Evolutionary conservation across 163 green algal species (phyloP).

Genomic region (Volvox carteri): DNA sequence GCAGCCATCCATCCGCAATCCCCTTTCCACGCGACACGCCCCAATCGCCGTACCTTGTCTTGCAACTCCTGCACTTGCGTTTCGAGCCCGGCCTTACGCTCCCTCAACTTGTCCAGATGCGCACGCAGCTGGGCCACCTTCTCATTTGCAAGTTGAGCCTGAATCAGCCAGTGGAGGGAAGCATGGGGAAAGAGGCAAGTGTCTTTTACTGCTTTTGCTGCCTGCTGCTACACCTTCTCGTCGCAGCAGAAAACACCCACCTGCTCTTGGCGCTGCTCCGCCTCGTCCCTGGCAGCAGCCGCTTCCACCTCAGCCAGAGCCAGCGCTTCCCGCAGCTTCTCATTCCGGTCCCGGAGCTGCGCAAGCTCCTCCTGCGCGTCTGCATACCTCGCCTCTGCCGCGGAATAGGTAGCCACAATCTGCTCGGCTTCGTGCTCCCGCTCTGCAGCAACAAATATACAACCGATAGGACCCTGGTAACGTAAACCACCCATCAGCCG

Average conservation of each 20-base stretch:
- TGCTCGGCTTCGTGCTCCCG: conserved; percentile 50
- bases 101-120: conserved; percentile 27
- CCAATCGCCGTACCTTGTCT: conserved; percentile 22
- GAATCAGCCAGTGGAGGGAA: background rate
- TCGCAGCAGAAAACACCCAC: no score
- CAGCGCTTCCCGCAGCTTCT: conserved; percentile 10
- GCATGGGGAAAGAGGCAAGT: background rate
- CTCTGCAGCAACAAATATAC: conserved; percentile 43
- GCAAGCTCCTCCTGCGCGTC: background rate
- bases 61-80: conserved; percentile 8
- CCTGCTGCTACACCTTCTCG: no score
- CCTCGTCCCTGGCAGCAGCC: background rate
- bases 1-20: no score
- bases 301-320: conserved; percentile 12
- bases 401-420: conserved; percentile 36
- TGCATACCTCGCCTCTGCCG: conserved; percentile 8
- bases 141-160: conserved; percentile 30
- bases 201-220: background rate
- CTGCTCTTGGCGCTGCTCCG: conserved; percentile 22
- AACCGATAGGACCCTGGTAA: no score
- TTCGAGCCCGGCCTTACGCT: conserved; percentile 12
- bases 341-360: background rate
- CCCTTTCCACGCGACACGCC: no score
- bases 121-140: conserved; percentile 17
- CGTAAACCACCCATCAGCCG: no score